phyloP scores from a whole-genome alignment of 495 filamentous ascomycete species.

The Trichoderma reesei region DNA sequence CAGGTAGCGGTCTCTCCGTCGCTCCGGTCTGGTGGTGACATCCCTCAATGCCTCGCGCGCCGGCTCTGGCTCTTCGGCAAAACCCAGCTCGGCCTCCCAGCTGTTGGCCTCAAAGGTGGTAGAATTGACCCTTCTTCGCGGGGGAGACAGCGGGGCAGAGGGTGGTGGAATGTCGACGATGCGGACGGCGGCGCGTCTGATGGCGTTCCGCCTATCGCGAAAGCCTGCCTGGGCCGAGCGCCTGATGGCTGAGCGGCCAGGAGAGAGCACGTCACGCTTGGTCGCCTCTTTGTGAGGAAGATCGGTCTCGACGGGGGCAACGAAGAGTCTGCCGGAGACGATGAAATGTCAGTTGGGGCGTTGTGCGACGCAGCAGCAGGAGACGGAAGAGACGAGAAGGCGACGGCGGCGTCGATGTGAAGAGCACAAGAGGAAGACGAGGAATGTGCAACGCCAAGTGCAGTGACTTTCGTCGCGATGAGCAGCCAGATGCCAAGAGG shows the following conservation, averaged over 20 bases:
- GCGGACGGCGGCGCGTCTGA: slow-evolving; percentile 15
- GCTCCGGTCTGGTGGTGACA: neutral
- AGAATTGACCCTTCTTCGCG: too few relatives aligned
- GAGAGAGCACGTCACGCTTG: slow-evolving; percentile 22
- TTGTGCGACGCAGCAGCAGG: neutral
- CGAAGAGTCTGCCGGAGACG: slow-evolving; percentile 33
- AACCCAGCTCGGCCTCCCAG: too few relatives aligned
- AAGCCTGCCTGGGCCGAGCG: slow-evolving; percentile 34
- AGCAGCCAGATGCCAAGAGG: neutral
- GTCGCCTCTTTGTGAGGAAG: slow-evolving; percentile 33
- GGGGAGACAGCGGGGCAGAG: neutral
- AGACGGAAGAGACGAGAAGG: neutral
- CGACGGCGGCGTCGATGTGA: neutral
- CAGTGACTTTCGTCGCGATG: neutral
- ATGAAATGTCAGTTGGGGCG: neutral
- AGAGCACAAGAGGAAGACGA: neutral
- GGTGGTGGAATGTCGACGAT: slow-evolving; percentile 15
- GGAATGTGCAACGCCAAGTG: neutral
- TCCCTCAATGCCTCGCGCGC: slow-evolving; percentile 1
- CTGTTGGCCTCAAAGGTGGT: too few relatives aligned
- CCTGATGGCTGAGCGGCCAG: slow-evolving; percentile 64
- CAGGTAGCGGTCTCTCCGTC: neutral
- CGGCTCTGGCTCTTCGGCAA: neutral
- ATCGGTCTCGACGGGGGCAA: slow-evolving; percentile 46
- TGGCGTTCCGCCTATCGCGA: slow-evolving; percentile 24